Conservation (phyloP, 345 rosid species). For the Ailanthus altissimus region DNA sequence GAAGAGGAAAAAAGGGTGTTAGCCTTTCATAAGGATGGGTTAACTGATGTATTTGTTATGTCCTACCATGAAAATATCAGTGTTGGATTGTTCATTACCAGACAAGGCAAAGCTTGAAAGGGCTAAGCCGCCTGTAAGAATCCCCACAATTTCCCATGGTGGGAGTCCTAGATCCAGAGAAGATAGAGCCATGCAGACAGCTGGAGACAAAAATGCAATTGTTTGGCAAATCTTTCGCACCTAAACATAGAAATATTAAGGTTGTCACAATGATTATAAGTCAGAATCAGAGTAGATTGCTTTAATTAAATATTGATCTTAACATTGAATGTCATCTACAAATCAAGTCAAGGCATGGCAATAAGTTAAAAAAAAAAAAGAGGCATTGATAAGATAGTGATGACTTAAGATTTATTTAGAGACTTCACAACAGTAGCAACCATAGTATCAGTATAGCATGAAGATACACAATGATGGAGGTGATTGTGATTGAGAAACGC, state of each 20-base stretch:
- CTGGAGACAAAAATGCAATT: slow-evolving; percentile 87
- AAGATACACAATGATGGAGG: neutral
- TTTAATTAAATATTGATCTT: neutral
- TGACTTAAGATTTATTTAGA: neutral
- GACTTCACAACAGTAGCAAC: neutral
- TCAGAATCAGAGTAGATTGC: neutral
- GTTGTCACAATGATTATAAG: neutral
- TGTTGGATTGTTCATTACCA: slow-evolving; percentile 44
- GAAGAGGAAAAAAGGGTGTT: neutral
- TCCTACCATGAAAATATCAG: slow-evolving; percentile 3
- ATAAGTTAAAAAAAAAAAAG: neutral
- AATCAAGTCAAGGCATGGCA: neutral
- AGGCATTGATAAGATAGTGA: neutral
- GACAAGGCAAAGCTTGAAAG: slow-evolving; percentile 91
- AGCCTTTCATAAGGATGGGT: neutral
- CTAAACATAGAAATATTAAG: slow-evolving; percentile 41
- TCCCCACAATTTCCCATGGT: slow-evolving; percentile 92
- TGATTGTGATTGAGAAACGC: neutral
- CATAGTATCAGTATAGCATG: neutral
- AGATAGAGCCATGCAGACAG: slow-evolving; percentile 80
- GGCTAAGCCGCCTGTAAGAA: slow-evolving; percentile 84
- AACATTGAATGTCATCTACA: neutral
- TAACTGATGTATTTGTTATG: neutral
- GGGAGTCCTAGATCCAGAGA: slow-evolving; percentile 86
- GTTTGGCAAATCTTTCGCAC: slow-evolving; percentile 94